These are phyloP conservation scores for Linnemannia zychae DNA, from an alignment of 192 early-diverging fungal species.

Conservation along the genomic window DNA sequence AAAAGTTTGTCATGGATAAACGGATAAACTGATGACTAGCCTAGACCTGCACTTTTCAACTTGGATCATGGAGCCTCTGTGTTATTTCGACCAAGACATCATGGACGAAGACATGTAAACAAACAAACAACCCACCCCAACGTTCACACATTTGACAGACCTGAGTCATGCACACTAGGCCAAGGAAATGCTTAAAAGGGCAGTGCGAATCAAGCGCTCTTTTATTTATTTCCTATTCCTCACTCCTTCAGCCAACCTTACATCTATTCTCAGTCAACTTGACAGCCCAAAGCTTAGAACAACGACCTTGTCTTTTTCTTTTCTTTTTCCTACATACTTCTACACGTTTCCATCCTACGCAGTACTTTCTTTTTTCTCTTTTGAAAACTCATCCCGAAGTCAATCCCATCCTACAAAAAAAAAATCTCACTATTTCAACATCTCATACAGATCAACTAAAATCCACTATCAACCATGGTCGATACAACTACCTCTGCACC, in stretches of 20 bases:
- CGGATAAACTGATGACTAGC: constrained; percentile 1
- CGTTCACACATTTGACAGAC: not conserved
- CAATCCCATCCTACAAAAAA: not conserved
- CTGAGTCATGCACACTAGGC: not conserved
- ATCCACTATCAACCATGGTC: not conserved
- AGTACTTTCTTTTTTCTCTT: not conserved
- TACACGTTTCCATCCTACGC: not conserved
- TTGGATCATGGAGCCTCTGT: not conserved
- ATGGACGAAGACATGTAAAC: not conserved
- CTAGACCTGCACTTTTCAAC: not conserved
- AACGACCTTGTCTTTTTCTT: not conserved
- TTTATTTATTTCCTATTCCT: not conserved
- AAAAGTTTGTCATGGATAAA: constrained; percentile 9
- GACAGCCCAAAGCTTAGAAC: not conserved
- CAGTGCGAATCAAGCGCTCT: not conserved
- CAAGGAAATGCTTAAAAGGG: not conserved
- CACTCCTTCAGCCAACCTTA: not conserved
- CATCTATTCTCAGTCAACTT: not conserved
- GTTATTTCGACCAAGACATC: not conserved
- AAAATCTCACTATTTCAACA: not conserved
- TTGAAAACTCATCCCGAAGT: not conserved
- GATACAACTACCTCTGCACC: not conserved
- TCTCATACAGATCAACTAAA: not conserved
- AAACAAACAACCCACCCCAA: not conserved
- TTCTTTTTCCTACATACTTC: not conserved